A percentile compares a stretch with the other conserved stretches of the same genome.
phyloP scores from a whole-genome alignment of 495 filamentous ascomycete genomes.

The Xylaria intraflava region DNA sequence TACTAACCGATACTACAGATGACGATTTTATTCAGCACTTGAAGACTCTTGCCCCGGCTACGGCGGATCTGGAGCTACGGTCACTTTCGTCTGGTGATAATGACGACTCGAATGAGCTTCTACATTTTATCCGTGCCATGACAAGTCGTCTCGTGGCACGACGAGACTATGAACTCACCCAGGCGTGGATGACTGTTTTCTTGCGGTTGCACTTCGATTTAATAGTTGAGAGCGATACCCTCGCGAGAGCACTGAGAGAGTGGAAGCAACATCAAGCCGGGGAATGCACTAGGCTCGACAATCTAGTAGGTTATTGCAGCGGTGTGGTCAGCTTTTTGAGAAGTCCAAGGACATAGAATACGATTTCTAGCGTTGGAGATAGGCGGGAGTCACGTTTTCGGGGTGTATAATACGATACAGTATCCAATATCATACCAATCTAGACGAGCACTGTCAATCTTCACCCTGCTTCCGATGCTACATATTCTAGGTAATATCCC shows the following conservation, averaged over 20 bases:
- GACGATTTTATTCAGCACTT: conserved; percentile 68
- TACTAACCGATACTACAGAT: conserved; percentile 23
- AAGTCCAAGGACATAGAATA: conserved; percentile 46
- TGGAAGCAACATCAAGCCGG: conserved; percentile 63
- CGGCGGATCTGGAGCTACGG: conserved; percentile 82
- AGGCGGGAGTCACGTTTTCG: no score
- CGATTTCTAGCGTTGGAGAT: neutral
- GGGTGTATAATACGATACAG: no score
- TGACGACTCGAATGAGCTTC: conserved; percentile 40
- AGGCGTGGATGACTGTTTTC: conserved; percentile 96
- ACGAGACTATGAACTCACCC: conserved; percentile 84
- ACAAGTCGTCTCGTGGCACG: conserved; percentile 57
- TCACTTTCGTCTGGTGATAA: conserved; percentile 52
- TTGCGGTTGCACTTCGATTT: conserved; percentile 62
- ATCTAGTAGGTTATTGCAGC: conserved; percentile 74
- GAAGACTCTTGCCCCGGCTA: conserved; percentile 68
- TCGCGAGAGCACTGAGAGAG: conserved; percentile 45
- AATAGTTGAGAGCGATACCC: conserved; percentile 34
- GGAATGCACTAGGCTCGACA: conserved; percentile 64
- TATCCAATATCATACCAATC: no score
- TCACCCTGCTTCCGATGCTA: no score
- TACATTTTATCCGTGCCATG: conserved; percentile 67
- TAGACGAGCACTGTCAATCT: no score
- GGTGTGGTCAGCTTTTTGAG: conserved; percentile 86
- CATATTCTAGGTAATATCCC: no score